Base-by-base conservation (phyloP, 2,329 filamentous ascomycete genomes). In the Hypoxylon rubiginosum region DNA sequence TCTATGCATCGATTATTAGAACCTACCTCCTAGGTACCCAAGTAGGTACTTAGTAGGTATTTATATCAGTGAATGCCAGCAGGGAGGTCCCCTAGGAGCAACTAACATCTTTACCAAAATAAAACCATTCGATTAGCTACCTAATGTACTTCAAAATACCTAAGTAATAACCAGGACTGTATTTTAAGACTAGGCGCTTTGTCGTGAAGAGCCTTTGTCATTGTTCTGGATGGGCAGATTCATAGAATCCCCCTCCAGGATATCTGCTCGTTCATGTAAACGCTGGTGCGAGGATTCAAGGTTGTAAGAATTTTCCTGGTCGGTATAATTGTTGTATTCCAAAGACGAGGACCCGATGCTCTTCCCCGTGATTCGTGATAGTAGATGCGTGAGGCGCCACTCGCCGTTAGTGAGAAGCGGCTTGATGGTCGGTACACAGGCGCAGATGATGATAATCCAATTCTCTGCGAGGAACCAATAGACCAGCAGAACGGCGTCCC, bases 381-480 rank as follows among this genome's bases (percentile, higher is more conserved):
- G 10, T 8, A 56, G 13, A 34, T 34, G 15, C 3, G 24, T 48
- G 21, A 46, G 15, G 41, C 26, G 36, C 53, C 53, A 56, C 9
- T 36, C 53, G 13, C 30, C 45, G 34, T 55, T 28, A 8, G 41
- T 34, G 41, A 56, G 36, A 15, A 56, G 24, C 3, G 53, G 41
- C 26, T 56, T 56, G 4, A 56, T 17, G 2, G 53, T 56, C 8
- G 53, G 53, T 10, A 36, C 53, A 19, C 53, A 56, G 2, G 53
- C 41, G n/a, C 53, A 56, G 36, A 56, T 56, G 41, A 56, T 56
- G 41, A 56, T 56, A n/a, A 56, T 46, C 53, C 53, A 56, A 24
- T 56, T 56, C 41, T 56, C 53, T 46, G 26, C 53, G 21, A 56
- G 53, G 21, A 45, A 45, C 39, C 36, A 56, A 15, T 56, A 56